Evolutionary conservation across 2,329 filamentous ascomycete genomes (phyloP).

Genomic region (Diplodia mutila): DNA sequence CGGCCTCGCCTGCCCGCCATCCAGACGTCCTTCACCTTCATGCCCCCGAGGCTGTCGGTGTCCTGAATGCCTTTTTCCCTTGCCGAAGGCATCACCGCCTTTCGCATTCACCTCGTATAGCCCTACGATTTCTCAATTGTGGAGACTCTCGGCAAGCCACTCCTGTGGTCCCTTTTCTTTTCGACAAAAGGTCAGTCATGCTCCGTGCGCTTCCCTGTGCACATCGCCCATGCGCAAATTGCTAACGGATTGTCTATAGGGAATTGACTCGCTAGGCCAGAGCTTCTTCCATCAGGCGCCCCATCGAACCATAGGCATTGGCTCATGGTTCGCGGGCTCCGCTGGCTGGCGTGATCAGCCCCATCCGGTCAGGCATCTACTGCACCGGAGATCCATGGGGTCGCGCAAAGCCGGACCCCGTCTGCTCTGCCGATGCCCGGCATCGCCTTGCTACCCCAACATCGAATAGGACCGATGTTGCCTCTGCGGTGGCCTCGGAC

Average conservation of each 20-base stretch:
- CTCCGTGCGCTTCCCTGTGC: slow-evolving; percentile 7
- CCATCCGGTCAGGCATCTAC: background rate
- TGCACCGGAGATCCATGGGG: background rate
- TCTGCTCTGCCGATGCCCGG: too few species aligned
- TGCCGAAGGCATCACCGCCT: background rate
- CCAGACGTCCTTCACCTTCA: slow-evolving; percentile 3
- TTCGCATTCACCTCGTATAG: slow-evolving; percentile 7
- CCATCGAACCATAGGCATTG: slow-evolving; percentile 1
- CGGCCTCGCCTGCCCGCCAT: slow-evolving; percentile 7
- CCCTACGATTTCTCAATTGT: slow-evolving; percentile 8
- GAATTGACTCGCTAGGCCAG: slow-evolving; percentile 19
- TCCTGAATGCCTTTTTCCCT: background rate
- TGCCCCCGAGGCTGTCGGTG: slow-evolving; percentile 13
- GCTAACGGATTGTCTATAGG: slow-evolving; percentile 1
- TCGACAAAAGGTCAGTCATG: slow-evolving; percentile 12
- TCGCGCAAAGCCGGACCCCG: background rate
- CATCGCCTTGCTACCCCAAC: background rate
- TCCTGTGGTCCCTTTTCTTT: background rate
- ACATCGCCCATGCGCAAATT: slow-evolving; percentile 7
- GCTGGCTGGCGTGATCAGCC: slow-evolving; percentile 6
- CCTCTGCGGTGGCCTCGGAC: background rate
- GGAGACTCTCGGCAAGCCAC: slow-evolving; percentile 6
- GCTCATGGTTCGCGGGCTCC: background rate
- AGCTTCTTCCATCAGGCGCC: slow-evolving; percentile 20
- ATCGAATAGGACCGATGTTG: slow-evolving; percentile 15